phyloP scores from a whole-genome alignment of 192 early-diverging fungal genomes.

The Umbelopsis isabellina region DNA sequence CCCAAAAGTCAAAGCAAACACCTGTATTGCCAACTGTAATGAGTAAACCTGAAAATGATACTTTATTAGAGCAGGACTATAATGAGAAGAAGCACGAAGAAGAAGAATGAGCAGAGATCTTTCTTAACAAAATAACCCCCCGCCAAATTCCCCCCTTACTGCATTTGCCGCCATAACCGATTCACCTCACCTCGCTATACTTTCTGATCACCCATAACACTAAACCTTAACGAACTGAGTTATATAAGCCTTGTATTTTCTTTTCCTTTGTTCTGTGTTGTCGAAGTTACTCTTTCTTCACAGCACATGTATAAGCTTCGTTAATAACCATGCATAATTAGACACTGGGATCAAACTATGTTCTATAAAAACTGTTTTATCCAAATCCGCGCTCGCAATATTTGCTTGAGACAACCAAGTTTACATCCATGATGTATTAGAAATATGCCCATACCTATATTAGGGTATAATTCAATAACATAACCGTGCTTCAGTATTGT shows the following conservation, averaged over 20 bases:
- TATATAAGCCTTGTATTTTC: conserved; percentile 5
- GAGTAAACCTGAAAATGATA: conserved; percentile 8
- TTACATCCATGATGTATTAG: too few relatives aligned
- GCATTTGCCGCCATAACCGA: too few relatives aligned
- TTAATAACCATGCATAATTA: too few relatives aligned
- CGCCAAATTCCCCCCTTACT: not conserved
- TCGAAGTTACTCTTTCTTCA: too few relatives aligned
- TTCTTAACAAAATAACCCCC: not conserved
- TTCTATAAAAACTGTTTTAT: too few relatives aligned
- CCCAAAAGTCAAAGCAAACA: conserved; percentile 15
- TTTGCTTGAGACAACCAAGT: too few relatives aligned
- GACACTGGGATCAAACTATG: too few relatives aligned
- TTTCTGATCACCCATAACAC: not conserved
- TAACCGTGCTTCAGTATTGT: too few relatives aligned
- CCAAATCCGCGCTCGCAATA: too few relatives aligned
- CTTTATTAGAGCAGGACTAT: conserved; percentile 12
- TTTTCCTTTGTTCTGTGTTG: not conserved
- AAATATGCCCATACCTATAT: too few relatives aligned
- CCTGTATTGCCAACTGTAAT: not conserved
- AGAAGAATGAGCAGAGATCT: not conserved
- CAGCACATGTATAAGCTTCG: too few relatives aligned
- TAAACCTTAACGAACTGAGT: not conserved
- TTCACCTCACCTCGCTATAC: not conserved
- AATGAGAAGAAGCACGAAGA: conserved; percentile 14
- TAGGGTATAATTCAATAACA: too few relatives aligned